Conservation (phyloP, 805 yeast species). For the Yarrowia hollandica region DNA sequence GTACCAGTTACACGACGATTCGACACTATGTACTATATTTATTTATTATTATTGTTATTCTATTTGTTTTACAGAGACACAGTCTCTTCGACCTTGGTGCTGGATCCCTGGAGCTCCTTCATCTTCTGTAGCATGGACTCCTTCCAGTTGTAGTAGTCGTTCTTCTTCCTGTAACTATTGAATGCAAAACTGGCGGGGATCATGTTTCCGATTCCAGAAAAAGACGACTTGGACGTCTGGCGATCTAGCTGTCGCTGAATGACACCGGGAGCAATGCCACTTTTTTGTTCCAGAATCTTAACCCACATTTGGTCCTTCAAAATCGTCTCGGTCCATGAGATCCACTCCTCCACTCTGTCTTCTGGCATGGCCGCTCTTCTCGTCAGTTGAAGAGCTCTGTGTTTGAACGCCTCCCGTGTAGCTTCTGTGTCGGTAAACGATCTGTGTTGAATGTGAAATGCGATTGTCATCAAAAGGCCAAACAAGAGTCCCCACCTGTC, state of each 20-base stretch:
- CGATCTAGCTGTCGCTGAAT: constrained; percentile 12
- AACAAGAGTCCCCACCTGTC: constrained; percentile 42
- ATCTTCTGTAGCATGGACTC: neutral
- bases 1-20: too few relatives aligned
- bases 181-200: constrained; percentile 33
- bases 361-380: constrained; percentile 15
- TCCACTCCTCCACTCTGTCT: constrained; percentile 40
- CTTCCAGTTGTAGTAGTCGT: constrained; percentile 34
- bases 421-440: constrained; percentile 12
- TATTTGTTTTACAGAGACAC: neutral
- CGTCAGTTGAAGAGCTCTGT: constrained; percentile 11
- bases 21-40: neutral
- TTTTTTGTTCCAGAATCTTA: constrained; percentile 31
- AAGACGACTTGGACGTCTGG: constrained; percentile 30
- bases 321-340: constrained; percentile 40
- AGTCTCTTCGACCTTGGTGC: constrained; percentile 8
- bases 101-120: neutral
- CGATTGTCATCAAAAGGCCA: constrained; percentile 36
- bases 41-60: neutral
- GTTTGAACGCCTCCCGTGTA: constrained; percentile 14
- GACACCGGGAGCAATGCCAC: constrained; percentile 34
- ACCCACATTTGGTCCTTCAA: constrained; percentile 43
- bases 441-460: constrained; percentile 20
- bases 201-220: constrained; percentile 37
- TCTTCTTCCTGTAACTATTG: constrained; percentile 29